phyloP scores from a whole-genome alignment of 2,329 filamentous ascomycete species.

The Ascochyta koolunga region DNA sequence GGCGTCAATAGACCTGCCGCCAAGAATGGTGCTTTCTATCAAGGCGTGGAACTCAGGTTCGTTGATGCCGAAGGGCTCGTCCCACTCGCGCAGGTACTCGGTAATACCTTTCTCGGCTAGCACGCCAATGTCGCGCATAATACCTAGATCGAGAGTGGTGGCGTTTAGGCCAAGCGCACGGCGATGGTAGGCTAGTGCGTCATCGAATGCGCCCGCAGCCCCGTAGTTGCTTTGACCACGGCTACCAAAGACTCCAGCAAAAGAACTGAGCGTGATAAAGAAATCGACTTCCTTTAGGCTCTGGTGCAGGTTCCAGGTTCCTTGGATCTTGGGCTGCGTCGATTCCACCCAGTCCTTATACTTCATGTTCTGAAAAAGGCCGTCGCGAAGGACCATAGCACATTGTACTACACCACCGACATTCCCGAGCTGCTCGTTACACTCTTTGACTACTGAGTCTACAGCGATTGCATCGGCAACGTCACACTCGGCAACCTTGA shows the following conservation, averaged over 20 bases:
- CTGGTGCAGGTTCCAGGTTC: slow-evolving; percentile 39
- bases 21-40: not conserved
- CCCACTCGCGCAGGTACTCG: not conserved
- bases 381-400: slow-evolving; percentile 26
- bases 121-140: slow-evolving; percentile 21
- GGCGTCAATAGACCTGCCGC: not conserved
- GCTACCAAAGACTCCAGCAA: slow-evolving; percentile 27
- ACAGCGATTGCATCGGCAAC: not conserved
- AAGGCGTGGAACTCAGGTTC: not conserved
- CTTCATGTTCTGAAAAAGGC: slow-evolving; percentile 21
- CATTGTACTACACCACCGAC: slow-evolving; percentile 23
- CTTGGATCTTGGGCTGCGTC: slow-evolving; percentile 40
- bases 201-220: slow-evolving; percentile 29
- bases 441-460: not conserved
- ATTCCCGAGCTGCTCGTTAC: not conserved
- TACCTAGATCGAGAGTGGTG: slow-evolving; percentile 24
- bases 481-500: slow-evolving; percentile 14
- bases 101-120: slow-evolving; percentile 17
- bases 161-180: slow-evolving; percentile 1
- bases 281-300: slow-evolving; percentile 20
- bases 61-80: not conserved
- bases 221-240: slow-evolving; percentile 35
- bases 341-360: slow-evolving; percentile 14
- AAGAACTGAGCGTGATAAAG: slow-evolving; percentile 30
- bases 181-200: slow-evolving; percentile 25